Evolutionary conservation across 371 early-diverging fungal genomes (phyloP), one percentile per base, ranked within the genome.

Genomic region (Apophysomyces elegans): DNA sequence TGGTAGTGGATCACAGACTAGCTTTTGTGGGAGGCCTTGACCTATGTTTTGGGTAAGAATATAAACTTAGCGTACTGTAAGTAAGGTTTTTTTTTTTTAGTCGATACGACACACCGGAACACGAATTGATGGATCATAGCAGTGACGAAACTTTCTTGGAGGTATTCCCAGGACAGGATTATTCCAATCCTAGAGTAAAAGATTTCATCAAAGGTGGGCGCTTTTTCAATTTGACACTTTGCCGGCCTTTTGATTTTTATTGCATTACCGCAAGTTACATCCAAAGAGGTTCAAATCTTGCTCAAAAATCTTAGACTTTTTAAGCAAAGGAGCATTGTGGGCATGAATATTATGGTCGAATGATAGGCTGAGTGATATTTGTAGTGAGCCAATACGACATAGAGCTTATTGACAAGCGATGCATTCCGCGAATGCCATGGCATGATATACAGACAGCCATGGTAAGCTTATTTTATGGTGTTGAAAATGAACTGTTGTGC

Each of bases 1-100:
- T 91, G 1, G 84, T 96, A 1, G 79, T 97, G 13, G 98, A 97
- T 75, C 78, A 88, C 67, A 83, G 87, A 37, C 75, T 95, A 58
- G 95, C 93, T 2, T 97, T 94, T 74, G 84, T 95, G 32, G 98
- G 98, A 36, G 98, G 98, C 0, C 79, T 97, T 11, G 98, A 97
- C 70, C 71, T 96, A 63, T 96, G 96, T 77, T 92, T 92, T 77
- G 98, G 85, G 84, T 80, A 73, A 61, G 56, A 14, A n/a, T 2
- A 56, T 2, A 14, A 12, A 1, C 35, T 47, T 21, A 62, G 35
- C 45, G 32, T 37, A 13, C 18, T n/a, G 36, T 54, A 37, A 56
- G 26, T 21, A 35, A 59, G 35, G 16, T 16, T 0, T 1, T 26
- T 14, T 7, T 64, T n/a, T 43, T 57, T 14, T 70, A 84, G 97